Evolutionary conservation across 2,329 filamentous ascomycete genomes (phyloP), one percentile per base, ranked within the genome.

Genomic region (Juglanconis oblonga): DNA sequence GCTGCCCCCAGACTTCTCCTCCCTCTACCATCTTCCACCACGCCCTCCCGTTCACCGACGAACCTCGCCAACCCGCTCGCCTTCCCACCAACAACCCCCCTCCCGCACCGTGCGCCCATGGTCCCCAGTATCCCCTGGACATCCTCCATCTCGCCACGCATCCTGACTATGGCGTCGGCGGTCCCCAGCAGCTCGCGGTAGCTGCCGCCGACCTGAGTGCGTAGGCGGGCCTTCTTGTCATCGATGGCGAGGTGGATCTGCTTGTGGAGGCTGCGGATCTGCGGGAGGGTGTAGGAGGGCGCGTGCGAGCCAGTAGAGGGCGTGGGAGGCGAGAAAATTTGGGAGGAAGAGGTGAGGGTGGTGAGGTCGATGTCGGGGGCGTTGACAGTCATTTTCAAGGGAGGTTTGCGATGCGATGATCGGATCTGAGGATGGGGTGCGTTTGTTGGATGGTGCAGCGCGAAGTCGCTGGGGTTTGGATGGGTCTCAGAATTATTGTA

Each of bases 121-220:
- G 81, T 81, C 14, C 83, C 83, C 55, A 98, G 81, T 42, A 87
- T 84, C 5, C 80, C 77, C 73, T 97, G 92, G 14, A 92, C 88
- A 11, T 80, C 77, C 62, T 88, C 84, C 76, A 95, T 94, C 70
- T 94, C 87, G 44, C 75, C 76, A 66, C 91, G 89, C 91, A 98
- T 97, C 62, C 87, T 84, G 57, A 97, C 89, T 66, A 98, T 98
- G n/a, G 88, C 88, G 75, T 97, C 93, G 57, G 94, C 94, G 0
- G 94, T 97, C 55, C 91, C 91, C 32, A 98, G 86, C 8, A 98
- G 86, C 68, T 95, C 91, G 66, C 94, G 90, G 75, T 98, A 98
- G 69, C 83, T 87, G 61, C 77, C 80, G 65, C 86, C 86, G 63
- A 88, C 86, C 70, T 87, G 83, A 17, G 81, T 86, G 66, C 86